phyloP scores from a whole-genome alignment of 2,329 filamentous ascomycete genomes.

The Diaporthe citri region DNA sequence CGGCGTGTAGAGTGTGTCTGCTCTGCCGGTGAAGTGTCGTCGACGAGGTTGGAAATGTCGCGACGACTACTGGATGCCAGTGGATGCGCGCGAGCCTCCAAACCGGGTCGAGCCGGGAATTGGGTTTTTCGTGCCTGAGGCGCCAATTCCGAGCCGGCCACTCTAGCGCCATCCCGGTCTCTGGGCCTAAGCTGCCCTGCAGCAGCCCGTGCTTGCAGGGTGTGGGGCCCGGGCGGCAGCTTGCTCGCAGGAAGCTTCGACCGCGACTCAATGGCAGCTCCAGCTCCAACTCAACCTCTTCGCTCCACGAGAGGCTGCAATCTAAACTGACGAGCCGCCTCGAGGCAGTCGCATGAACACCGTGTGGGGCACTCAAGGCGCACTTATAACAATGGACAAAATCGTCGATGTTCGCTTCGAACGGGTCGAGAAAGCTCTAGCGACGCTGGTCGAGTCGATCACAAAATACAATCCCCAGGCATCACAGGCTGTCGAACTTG shows the following conservation, averaged over 20 bases:
- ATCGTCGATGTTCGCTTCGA: conserved; percentile 73
- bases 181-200: conserved; percentile 10
- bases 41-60: conserved; percentile 41
- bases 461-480: conserved; percentile 84
- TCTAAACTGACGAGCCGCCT: not conserved
- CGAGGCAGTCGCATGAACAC: conserved; percentile 20
- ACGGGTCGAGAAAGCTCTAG: conserved; percentile 75
- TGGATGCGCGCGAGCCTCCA: conserved; percentile 39
- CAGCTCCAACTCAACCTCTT: not conserved
- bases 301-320: conserved; percentile 4
- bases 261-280: conserved; percentile 8
- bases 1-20: conserved; percentile 42
- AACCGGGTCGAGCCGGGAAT: conserved; percentile 39
- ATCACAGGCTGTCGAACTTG: conserved; percentile 75
- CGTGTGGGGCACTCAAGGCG: not conserved
- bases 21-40: conserved; percentile 46
- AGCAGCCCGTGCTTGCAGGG: conserved; percentile 16
- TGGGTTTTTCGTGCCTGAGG: conserved; percentile 38
- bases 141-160: conserved; percentile 23
- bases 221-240: conserved; percentile 16
- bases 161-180: conserved; percentile 7
- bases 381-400: conserved; percentile 66
- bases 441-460: conserved; percentile 81
- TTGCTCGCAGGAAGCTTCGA: not conserved
- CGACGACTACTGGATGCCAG: conserved; percentile 35